These are phyloP conservation scores for Secale cereale DNA, from an alignment of 176 grass and related monocot species.

Conservation along the genomic window DNA sequence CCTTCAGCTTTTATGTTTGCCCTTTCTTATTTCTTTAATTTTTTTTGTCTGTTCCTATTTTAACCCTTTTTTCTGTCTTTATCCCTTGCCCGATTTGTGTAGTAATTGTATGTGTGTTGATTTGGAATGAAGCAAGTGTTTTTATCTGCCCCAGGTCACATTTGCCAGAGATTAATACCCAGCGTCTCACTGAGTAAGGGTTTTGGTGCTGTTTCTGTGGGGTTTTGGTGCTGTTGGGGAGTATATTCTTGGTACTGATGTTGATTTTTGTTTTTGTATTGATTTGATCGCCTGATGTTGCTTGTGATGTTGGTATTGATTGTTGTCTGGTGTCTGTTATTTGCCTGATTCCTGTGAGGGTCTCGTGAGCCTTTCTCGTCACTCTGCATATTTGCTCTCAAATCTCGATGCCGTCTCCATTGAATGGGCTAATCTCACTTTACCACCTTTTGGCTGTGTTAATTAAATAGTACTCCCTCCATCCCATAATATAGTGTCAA, in stretches of 20 bases:
- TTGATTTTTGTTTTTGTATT: background rate
- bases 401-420: background rate
- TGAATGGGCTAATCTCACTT: background rate
- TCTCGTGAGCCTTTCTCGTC: background rate
- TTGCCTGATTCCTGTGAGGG: background rate
- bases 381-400: background rate
- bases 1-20: constrained; percentile 52
- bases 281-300: background rate
- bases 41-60: constrained; percentile 22
- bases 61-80: background rate
- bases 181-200: background rate
- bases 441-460: background rate
- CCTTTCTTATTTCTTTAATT: too few relatives aligned
- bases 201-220: background rate
- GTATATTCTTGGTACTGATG: background rate
- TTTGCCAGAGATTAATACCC: background rate
- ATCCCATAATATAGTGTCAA: too few relatives aligned
- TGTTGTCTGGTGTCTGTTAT: background rate
- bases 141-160: constrained; percentile 5
- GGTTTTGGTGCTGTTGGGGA: background rate
- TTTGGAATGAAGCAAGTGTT: constrained; percentile 47
- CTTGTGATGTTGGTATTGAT: background rate
- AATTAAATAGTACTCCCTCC: too few relatives aligned
- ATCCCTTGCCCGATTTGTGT: constrained; percentile 6
- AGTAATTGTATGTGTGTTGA: constrained; percentile 31